A percentile compares a stretch with the other conserved stretches of the same genome.
Conservation (phyloP, 495 filamentous ascomycete genomes). For the Geoglossum glabrum region DNA sequence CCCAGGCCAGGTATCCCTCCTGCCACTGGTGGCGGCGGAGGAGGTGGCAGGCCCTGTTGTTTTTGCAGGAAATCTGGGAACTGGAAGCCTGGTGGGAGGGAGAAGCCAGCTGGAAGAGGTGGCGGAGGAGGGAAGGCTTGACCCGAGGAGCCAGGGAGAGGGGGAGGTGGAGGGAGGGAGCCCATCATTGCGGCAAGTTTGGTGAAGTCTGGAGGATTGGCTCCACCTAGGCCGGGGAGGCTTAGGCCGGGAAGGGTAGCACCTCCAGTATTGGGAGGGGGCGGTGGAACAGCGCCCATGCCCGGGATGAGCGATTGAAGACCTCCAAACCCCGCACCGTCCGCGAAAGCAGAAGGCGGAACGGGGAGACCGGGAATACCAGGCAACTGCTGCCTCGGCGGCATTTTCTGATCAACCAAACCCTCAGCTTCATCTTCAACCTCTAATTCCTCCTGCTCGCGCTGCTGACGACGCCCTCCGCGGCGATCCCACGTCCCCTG, state of each 20-base stretch:
- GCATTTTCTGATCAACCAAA: slow-evolving; percentile 85
- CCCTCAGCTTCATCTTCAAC: slow-evolving; percentile 82
- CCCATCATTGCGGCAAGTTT: slow-evolving; percentile 41
- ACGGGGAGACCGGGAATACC: slow-evolving; percentile 26
- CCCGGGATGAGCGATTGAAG: slow-evolving; percentile 24
- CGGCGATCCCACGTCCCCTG: slow-evolving; percentile 79
- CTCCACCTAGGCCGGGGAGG: slow-evolving; percentile 28
- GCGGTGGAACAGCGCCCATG: slow-evolving; percentile 25
- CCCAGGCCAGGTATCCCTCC: slow-evolving; percentile 11
- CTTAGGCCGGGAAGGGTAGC: not conserved
- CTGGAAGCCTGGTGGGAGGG: slow-evolving; percentile 1
- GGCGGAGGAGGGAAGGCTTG: not conserved
- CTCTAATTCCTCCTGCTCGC: slow-evolving; percentile 84
- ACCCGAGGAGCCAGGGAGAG: not conserved
- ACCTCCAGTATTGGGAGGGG: slow-evolving; percentile 18
- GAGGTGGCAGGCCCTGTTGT: slow-evolving; percentile 11
- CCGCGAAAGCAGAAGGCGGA: not conserved
- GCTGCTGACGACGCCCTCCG: slow-evolving; percentile 55
- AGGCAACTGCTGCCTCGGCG: slow-evolving; percentile 29
- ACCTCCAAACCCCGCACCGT: slow-evolving; percentile 18
- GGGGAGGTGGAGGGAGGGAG: slow-evolving; percentile 12
- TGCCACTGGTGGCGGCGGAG: slow-evolving; percentile 9
- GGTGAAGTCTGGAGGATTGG: slow-evolving; percentile 43
- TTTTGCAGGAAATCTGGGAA: not conserved
- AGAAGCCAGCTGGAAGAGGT: not conserved